These are phyloP conservation scores for Corrigiola litoralis DNA, from an alignment of 179 eudicot species.

Conservation along the genomic window DNA sequence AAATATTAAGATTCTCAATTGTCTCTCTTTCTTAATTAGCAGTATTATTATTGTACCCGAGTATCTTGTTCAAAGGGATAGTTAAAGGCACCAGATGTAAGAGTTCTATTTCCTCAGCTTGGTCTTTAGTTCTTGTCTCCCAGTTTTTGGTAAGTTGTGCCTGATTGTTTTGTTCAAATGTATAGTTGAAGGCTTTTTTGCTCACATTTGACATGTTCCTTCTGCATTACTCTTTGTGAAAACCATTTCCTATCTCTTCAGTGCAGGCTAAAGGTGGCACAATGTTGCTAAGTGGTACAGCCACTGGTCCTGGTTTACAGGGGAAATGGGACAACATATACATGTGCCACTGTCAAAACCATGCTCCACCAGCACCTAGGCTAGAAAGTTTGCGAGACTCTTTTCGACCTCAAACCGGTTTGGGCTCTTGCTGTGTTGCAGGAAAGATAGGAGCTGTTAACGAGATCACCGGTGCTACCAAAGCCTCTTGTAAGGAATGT, in stretches of 20 bases:
- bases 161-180: background rate
- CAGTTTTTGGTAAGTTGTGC: background rate
- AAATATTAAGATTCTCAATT: no score
- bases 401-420: conserved; percentile 20
- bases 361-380: conserved; percentile 20
- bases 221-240: conserved; percentile 16
- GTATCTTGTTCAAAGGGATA: no score
- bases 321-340: conserved; percentile 46
- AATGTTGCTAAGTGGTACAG: conserved; percentile 28
- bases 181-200: background rate
- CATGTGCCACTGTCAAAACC: conserved; percentile 37
- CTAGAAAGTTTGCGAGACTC: conserved; percentile 15
- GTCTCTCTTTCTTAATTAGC: no score
- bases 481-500: conserved; percentile 2
- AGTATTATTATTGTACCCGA: no score
- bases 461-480: conserved; percentile 5
- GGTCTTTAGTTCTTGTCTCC: background rate
- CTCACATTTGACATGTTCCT: background rate
- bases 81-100: background rate
- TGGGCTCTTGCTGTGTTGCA: conserved; percentile 14
- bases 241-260: conserved; percentile 34
- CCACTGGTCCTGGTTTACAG: conserved; percentile 35
- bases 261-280: conserved; percentile 72
- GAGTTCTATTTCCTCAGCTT: background rate
- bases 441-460: conserved; percentile 12